Evolutionary conservation across 495 filamentous ascomycete species (phyloP), one percentile per base, ranked within the genome.

Genomic region (Penicillium robsamsonii): DNA sequence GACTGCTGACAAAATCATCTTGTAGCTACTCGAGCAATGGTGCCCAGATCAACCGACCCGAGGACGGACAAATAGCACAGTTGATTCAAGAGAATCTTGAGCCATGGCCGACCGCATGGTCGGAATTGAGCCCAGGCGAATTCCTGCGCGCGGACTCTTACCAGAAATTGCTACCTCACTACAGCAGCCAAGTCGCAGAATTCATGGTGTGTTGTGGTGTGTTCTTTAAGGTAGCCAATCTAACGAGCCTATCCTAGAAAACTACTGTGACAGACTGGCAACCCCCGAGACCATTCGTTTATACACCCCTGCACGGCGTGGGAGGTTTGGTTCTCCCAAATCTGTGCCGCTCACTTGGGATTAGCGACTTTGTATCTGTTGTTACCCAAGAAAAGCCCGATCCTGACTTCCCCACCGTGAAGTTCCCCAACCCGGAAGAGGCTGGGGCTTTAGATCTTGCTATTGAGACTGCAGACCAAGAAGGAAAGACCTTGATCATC

Each of bases 351-450:
- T 69, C 71, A n/a, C 62, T 85, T 42, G 79, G 76, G 1, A 69
- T 83, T 27, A 61, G 57, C 15, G 64, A 75, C 35, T 72, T 70
- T 25, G 78, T 75, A 50, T 55, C 75, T 33, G 81, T 84, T 18
- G 56, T 64, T 45, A 73, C 76, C 31, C 82, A 85, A 63, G 76
- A 77, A 27, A 51, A 79, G 40, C 85, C 87, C 7, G 75, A 90
- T 65, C 84, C 87, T 0, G 79, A 87, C 38, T 90, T 90, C 49
- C 84, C 87, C 2, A 89, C 87, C 0, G 83, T 89, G 18, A 74
- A 74, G 24, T 89, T 88, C 61, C 87, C 87, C 3, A 90, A 90
- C 59, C 87, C 87, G 0, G 87, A 90, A 64, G 87, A 90, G 62
- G 76, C 78, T 38, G 86, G 85, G 15, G 85, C 87, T 11, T 66